Evolutionary conservation across 2,329 filamentous ascomycete genomes (phyloP).

Genomic region (Chaetomium sp.): DNA sequence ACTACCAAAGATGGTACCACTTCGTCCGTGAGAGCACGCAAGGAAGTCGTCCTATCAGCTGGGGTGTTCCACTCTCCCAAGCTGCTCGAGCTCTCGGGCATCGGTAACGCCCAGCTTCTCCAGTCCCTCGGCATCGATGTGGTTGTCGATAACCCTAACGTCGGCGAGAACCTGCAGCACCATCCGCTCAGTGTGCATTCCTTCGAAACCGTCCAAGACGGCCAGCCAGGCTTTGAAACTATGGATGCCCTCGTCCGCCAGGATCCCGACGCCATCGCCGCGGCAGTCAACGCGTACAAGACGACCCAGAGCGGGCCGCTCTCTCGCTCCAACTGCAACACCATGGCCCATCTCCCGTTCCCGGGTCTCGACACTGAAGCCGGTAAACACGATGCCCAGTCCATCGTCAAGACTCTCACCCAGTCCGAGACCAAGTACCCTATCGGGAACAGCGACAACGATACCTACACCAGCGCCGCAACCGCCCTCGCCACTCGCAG

Average conservation of each 20-base stretch:
- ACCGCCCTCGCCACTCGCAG: not conserved
- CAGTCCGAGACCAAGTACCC: not conserved
- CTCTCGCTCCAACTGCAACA: conserved; percentile 8
- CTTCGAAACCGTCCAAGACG: not conserved
- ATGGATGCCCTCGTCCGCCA: conserved; percentile 7
- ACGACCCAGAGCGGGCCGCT: conserved; percentile 7
- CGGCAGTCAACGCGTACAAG: conserved; percentile 9
- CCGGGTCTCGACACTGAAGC: conserved; percentile 1
- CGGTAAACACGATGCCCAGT: not conserved
- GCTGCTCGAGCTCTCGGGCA: conserved; percentile 31
- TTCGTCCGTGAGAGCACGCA: conserved; percentile 10
- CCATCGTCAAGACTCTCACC: not conserved
- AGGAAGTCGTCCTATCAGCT: conserved; percentile 37
- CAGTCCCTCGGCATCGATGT: conserved; percentile 31
- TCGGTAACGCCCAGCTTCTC: conserved; percentile 36
- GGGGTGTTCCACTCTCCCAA: conserved; percentile 34
- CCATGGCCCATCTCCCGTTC: conserved; percentile 7
- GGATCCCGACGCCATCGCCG: conserved; percentile 4
- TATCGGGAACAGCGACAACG: not conserved
- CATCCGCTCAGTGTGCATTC: conserved; percentile 29
- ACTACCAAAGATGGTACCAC: conserved; percentile 16
- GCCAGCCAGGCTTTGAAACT: conserved; percentile 6
- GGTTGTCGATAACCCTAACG: conserved; percentile 35
- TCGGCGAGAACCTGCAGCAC: conserved; percentile 38
- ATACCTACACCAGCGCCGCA: not conserved